phyloP scores from a whole-genome alignment of 805 yeast genomes.

The Saccharomycopsis vini region DNA sequence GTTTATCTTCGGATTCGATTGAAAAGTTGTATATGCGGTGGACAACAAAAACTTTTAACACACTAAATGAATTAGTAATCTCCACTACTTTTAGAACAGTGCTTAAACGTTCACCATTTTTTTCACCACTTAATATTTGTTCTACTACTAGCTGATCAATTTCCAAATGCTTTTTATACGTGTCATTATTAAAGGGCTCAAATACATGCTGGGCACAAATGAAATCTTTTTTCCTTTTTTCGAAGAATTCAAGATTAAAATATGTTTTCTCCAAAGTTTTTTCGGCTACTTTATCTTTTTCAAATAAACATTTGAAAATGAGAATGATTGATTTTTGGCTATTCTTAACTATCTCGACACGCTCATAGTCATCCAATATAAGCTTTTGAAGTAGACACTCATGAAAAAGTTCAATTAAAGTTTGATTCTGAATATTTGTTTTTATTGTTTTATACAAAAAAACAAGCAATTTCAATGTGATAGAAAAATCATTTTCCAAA shows the following conservation, averaged over 20 bases:
- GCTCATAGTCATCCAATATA: background rate
- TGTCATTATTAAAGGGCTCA: background rate
- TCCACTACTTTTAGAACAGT: background rate
- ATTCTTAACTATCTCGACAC: conserved; percentile 5
- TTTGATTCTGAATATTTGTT: too few relatives aligned
- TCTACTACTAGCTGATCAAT: background rate
- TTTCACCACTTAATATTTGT: background rate
- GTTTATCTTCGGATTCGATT: background rate
- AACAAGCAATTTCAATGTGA: background rate
- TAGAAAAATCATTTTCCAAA: background rate
- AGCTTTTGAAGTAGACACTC: background rate
- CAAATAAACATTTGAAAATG: background rate
- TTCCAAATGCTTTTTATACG: too few relatives aligned
- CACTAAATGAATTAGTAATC: background rate
- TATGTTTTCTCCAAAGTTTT: background rate
- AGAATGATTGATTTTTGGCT: conserved; percentile 3
- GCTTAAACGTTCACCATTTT: background rate
- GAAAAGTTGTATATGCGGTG: background rate
- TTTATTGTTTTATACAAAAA: too few relatives aligned
- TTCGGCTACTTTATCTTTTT: background rate
- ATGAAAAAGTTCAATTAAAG: background rate
- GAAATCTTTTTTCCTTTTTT: background rate
- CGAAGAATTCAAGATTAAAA: background rate
- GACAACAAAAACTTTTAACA: background rate
- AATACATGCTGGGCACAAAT: background rate